Percentiles rank a stretch among this genome's conserved stretches.
Evolutionary conservation across 495 filamentous ascomycete species (phyloP).

Genomic region (Daldinia childiae): DNA sequence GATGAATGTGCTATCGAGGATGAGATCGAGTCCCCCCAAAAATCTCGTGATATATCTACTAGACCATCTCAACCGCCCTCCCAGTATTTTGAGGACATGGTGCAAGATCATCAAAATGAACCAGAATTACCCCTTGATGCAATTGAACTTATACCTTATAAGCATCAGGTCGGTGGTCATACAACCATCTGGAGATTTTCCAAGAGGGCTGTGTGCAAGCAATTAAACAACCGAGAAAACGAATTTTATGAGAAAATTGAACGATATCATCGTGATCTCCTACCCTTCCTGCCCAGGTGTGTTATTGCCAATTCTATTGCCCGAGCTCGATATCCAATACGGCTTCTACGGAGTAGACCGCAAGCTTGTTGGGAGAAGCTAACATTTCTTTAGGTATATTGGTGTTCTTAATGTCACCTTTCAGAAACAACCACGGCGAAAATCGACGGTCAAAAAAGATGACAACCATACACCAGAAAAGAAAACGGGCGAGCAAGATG

Average conservation of each 20-base stretch:
- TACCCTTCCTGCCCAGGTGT: constrained; percentile 92
- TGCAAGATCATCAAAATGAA: constrained; percentile 57
- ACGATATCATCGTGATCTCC: constrained; percentile 83
- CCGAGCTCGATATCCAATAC: neutral
- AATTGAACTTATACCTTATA: constrained; percentile 95
- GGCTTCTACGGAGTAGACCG: constrained; percentile 8
- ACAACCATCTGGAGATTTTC: constrained; percentile 97
- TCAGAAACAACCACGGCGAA: constrained; percentile 79
- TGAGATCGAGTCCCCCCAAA: constrained; percentile 45
- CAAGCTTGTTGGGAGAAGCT: constrained; percentile 23
- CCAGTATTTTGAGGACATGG: constrained; percentile 55
- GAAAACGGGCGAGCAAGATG: constrained; percentile 39
- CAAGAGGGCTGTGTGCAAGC: constrained; percentile 93
- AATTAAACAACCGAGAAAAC: constrained; percentile 96
- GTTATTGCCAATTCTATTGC: constrained; percentile 48
- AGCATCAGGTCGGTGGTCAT: constrained; percentile 96
- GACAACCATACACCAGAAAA: constrained; percentile 45
- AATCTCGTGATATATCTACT: constrained; percentile 48
- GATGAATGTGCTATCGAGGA: constrained; percentile 53
- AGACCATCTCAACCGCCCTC: constrained; percentile 50
- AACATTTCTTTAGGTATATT: constrained; percentile 75
- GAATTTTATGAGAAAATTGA: constrained; percentile 98
- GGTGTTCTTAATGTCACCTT: constrained; percentile 97
- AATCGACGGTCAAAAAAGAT: constrained; percentile 62
- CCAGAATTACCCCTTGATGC: constrained; percentile 78